Conservation (phyloP, 73 alveolate species). For the Symbiodinium natans region DNA sequence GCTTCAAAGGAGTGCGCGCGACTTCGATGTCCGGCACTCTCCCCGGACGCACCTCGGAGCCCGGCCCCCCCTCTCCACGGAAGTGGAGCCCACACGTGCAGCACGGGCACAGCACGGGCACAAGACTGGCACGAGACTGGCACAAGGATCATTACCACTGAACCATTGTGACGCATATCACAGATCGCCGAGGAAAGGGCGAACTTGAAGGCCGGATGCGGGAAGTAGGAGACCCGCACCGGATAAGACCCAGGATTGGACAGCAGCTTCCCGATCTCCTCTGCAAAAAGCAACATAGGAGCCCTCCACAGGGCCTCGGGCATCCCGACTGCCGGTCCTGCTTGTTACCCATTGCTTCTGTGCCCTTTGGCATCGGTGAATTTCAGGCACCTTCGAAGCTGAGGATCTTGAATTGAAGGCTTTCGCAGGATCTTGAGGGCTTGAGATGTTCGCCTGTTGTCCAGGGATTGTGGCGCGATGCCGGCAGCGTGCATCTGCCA, state of each 20-base stretch:
- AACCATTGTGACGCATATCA: no score
- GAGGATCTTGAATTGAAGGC: neutral
- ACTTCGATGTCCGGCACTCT: neutral
- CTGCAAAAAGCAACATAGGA: neutral
- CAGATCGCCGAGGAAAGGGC: neutral
- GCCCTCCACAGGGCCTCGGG: no score
- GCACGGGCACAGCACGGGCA: no score
- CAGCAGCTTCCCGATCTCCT: conserved; percentile 63
- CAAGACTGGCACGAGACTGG: no score
- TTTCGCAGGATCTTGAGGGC: neutral
- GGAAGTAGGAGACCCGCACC: conserved; percentile 38
- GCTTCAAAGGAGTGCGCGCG: neutral
- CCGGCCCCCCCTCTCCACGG: no score
- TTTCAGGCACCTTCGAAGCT: neutral
- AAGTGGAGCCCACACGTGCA: no score
- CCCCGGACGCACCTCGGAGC: conserved; percentile 2
- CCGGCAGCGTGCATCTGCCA: conserved; percentile 87
- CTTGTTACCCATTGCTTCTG: conserved; percentile 65
- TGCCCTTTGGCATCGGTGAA: conserved; percentile 38
- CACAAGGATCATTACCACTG: no score
- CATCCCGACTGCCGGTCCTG: conserved; percentile 15
- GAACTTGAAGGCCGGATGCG: conserved; percentile 74
- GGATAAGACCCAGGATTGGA: conserved; percentile 40
- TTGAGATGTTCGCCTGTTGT: neutral
- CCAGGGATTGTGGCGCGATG: conserved; percentile 49